Evolutionary conservation across 140 eudicot genomes (phyloP), one percentile per base, ranked within the genome.

Genomic region (Bidens hawaiensis): DNA sequence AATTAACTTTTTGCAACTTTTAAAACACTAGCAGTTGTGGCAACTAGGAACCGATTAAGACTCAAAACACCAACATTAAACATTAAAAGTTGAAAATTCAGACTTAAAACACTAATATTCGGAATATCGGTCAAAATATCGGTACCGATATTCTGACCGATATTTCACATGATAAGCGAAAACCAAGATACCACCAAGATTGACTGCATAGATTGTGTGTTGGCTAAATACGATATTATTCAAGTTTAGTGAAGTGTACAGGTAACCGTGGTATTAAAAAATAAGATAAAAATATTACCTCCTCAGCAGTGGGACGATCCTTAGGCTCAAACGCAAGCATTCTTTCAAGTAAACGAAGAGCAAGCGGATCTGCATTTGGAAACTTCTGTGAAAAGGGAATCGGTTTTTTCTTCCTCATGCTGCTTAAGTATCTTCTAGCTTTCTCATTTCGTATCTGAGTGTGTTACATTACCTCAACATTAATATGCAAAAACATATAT

Each of bases 281-380:
- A 6, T 36, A 36, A 36, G 12, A 9, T 36, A 36, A 10, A 36
- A 13, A 15, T 30, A 24, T 30, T 65, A 86, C 97, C 90, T 90
- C 94, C 75, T 86, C 95, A 19, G 95, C 93, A 43, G 81, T 72
- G 34, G 97, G 97, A 16, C 97, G 85, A 38, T 90, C 90, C 64
- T 73, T 86, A 33, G 94, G 90, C 53, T 86, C 95, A 77, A 90
- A 90, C 18, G 95, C 95, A 11, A 90, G 85, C 94, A 90, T 86
- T 67, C 80, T 81, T 71, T 90, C 95, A 42, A 90, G 71, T 75
- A 90, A 82, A 19, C 84, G 79, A 56, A 90, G 95, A 7, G 97
- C 95, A 31, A 83, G 88, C 6, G 97, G 97, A 56, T 90, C 95
- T 14, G 78, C 90, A 71, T 82, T 70, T 48, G 94, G 95, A 65